A percentile compares a stretch with the other conserved stretches of the same genome.
phyloP scores from a whole-genome alignment of 306 rosid species.

The barrel medic (Medicago truncatula) region DNA sequence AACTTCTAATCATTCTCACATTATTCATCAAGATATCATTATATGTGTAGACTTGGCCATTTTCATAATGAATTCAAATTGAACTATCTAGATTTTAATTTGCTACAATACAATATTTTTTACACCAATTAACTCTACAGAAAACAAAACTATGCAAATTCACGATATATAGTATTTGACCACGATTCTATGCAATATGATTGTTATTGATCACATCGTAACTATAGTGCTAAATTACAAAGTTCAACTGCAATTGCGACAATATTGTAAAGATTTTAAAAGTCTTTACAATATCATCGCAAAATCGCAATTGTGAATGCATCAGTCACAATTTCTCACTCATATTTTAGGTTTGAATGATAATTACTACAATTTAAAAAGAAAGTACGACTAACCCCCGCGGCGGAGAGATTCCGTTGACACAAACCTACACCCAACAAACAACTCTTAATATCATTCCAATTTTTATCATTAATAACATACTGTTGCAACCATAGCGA shows the following conservation, averaged over 20 bases:
- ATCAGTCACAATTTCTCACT: too few relatives aligned
- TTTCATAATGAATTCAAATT: neutral
- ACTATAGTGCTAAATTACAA: too few relatives aligned
- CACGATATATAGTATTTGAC: neutral
- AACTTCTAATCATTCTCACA: too few relatives aligned
- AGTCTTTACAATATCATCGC: too few relatives aligned
- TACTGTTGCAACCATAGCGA: slow-evolving; percentile 67
- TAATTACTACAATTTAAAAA: neutral
- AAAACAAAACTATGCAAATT: too few relatives aligned
- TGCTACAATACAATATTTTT: neutral
- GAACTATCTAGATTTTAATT: neutral
- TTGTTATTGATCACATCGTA: too few relatives aligned
- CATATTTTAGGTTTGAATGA: too few relatives aligned
- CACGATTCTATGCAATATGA: too few relatives aligned
- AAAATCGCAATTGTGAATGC: too few relatives aligned
- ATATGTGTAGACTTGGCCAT: neutral
- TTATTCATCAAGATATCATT: neutral
- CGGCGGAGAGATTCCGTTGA: slow-evolving; percentile 14
- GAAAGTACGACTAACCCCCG: neutral
- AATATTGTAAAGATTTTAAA: too few relatives aligned
- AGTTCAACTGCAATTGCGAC: too few relatives aligned
- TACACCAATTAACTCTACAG: neutral
- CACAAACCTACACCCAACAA: slow-evolving; percentile 54
- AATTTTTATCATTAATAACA: slow-evolving; percentile 58
- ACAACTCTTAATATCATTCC: slow-evolving; percentile 64